Base-by-base conservation (phyloP, 1,284 basidiomycete genomes). In the Sphaerobolus stellatus region DNA sequence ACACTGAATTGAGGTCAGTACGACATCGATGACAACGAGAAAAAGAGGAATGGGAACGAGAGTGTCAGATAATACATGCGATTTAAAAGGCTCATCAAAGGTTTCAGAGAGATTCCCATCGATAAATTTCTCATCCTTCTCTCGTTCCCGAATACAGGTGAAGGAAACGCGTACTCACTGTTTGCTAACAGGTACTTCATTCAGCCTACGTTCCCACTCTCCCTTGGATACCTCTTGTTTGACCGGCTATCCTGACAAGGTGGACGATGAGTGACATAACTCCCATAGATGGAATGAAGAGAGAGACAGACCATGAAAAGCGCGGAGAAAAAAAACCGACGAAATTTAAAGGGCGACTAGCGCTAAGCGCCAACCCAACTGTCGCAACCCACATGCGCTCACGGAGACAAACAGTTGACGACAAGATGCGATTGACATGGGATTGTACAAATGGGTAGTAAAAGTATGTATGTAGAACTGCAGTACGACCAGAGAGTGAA, bases 91-190 rank as follows among this genome's bases (percentile, higher is more conserved):
- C 78, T 88, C 86, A 76, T 83, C 85, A 83, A 72, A 20, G 56
- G 64, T 66, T 64, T 91, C 89, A 82, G 89, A 87, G 90, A 91
- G 90, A 92, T 92, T 92, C 90, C 90, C 90, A 91, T 75, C 49
- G 46, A 84, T 63, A 69, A 70, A 54, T 79, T 71, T 73, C 69
- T 86, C 83, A 83, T 90, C 88, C 66, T 71, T 59, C 50, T 45
- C 14, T 24, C 25, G 31, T 28, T 41, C 20, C 11, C 8, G 3
- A 16, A 27, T 20, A 30, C 48, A 46, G 24, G 40, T 48, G 38
- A 20, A 48, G 50, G 30, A 34, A 40, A 49, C n/a, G 16, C 13
- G 14, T 16, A 77, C 78, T 76, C 67, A 81, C 78, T 71, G 67
- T 66, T 79, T 77, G 48, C 71, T 69, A 29, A 80, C 70, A 36